Evolutionary conservation across 73 alveolate genomes (phyloP), one percentile per base, ranked within the genome.

Genomic region (Paramecium biaurelia): DNA sequence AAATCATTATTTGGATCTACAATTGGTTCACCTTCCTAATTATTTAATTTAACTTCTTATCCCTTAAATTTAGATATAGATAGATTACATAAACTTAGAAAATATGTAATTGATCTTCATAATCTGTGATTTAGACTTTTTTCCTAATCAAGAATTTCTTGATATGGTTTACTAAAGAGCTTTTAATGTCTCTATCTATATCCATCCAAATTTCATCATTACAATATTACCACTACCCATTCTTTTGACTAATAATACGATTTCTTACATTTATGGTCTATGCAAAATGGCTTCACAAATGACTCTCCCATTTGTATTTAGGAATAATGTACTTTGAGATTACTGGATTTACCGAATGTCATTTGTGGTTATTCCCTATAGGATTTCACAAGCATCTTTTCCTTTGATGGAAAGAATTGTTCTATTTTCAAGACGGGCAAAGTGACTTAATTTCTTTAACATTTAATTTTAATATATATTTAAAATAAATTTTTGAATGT

Each of bases 201-300:
- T 94, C 97, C 9, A 94, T 35, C 95, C 97, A 92, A 26, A 85
- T 67, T 26, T 94, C 95, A 74, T 74, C 87, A n/a, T 74, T 32
- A 74, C 14, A 37, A 37, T 74, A 74, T 74, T 37, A 14, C 87
- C 87, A 74, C 28, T 6, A 7, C 10, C 10, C 47, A 14, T 63
- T 30, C 84, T 63, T 63, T 63, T 63, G 84, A 63, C 47, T 63
- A 6, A 63, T 63, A 63, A 30, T 23, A 63, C 26, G 26, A 63
- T 63, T 14, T 11, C 84, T 63, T 63, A 63, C 43, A 63, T 63
- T 63, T 63, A 26, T 7, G 84, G 84, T 63, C 45, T 4, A 32
- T 63, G 84, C 15, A 63, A n/a, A 24, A 63, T 63, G 11, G 84
- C 84, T 63, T 63, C 84, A 63, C n/a, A 30, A 63, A 63, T 63